A percentile compares a stretch with the other conserved stretches of the same genome.
These are phyloP conservation scores for Thalassia testudinum DNA, from an alignment of 116 monocot species.

Conservation along the genomic window DNA sequence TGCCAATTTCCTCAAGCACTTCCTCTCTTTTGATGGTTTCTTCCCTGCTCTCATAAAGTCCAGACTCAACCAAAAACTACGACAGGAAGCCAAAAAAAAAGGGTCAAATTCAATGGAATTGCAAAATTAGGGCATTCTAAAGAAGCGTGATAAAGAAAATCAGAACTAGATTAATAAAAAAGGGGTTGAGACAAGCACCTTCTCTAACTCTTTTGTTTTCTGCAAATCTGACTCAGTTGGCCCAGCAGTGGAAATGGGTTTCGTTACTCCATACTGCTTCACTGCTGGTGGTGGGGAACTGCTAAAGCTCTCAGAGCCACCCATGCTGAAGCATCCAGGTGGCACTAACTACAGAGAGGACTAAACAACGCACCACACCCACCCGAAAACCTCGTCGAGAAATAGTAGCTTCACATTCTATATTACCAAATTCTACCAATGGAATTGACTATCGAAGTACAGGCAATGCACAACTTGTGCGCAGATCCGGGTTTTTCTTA, in stretches of 20 bases:
- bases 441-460: too few relatives aligned
- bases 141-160: too few relatives aligned
- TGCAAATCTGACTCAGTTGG: conserved; percentile 42
- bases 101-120: too few relatives aligned
- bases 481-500: too few relatives aligned
- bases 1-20: conserved; percentile 46
- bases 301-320: conserved; percentile 1
- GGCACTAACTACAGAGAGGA: too few relatives aligned
- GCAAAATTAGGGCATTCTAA: too few relatives aligned
- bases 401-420: too few relatives aligned
- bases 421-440: too few relatives aligned
- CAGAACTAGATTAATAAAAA: too few relatives aligned
- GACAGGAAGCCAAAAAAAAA: conserved; percentile 1
- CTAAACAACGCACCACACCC: too few relatives aligned
- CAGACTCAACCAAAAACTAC: conserved; percentile 61
- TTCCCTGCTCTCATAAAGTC: conserved; percentile 68
- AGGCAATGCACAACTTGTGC: too few relatives aligned
- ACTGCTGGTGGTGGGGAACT: background rate
- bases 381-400: too few relatives aligned
- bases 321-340: conserved; percentile 6
- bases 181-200: background rate
- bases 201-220: conserved; percentile 1
- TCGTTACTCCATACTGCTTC: conserved; percentile 23
- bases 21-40: conserved; percentile 48
- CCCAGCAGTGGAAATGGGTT: conserved; percentile 40